These are phyloP conservation scores for Sugiyamaella castrensis DNA, from an alignment of 1,139 yeast genomes.

Conservation along the genomic window DNA sequence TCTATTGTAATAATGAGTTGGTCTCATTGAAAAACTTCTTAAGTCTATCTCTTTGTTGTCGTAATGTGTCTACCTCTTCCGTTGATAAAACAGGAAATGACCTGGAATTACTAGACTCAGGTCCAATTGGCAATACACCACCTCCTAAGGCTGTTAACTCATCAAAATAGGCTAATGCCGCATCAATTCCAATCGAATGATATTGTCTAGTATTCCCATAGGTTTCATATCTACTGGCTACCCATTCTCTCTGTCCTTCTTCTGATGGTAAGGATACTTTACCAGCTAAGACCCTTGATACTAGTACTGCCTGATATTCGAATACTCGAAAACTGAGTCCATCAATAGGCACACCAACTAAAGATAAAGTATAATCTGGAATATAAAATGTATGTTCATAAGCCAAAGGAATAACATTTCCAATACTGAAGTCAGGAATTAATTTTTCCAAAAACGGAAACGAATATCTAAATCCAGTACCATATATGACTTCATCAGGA, in stretches of 20 bases:
- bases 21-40: slow-evolving; percentile 4
- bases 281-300: slow-evolving; percentile 16
- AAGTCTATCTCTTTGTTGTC: slow-evolving; percentile 7
- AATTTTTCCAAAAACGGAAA: slow-evolving; percentile 8
- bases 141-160: slow-evolving; percentile 12
- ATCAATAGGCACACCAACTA: slow-evolving; percentile 17
- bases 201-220: slow-evolving; percentile 12
- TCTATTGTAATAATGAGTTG: too few relatives aligned
- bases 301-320: slow-evolving; percentile 18
- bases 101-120: neutral
- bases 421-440: slow-evolving; percentile 13
- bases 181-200: slow-evolving; percentile 17
- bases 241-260: slow-evolving; percentile 13
- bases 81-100: slow-evolving; percentile 7
- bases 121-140: slow-evolving; percentile 8
- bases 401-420: slow-evolving; percentile 12
- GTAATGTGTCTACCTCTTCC: slow-evolving; percentile 7
- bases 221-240: slow-evolving; percentile 5
- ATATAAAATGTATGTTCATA: slow-evolving; percentile 18
- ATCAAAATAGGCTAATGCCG: slow-evolving; percentile 14
- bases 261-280: slow-evolving; percentile 11
- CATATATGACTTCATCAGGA: slow-evolving; percentile 13
- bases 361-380: slow-evolving; percentile 12
- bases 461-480: slow-evolving; percentile 14
- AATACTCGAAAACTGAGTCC: slow-evolving; percentile 16